Conservation (phyloP, 495 filamentous ascomycete species). For the Pyrenula aspistea region DNA sequence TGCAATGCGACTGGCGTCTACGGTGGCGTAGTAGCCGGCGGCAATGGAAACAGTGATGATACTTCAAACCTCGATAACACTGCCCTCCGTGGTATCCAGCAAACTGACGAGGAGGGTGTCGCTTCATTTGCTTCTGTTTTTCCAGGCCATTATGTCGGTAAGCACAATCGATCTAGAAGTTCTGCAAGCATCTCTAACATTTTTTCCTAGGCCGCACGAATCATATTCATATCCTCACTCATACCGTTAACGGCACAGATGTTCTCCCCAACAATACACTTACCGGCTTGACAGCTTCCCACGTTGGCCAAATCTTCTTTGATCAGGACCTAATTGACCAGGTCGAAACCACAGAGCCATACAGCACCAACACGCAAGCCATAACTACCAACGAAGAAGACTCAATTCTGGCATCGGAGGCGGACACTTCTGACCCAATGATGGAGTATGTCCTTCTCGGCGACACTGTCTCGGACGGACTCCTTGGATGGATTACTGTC, state of each 20-base stretch:
- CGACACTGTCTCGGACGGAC: conserved; percentile 30
- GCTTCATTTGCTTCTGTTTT: conserved; percentile 38
- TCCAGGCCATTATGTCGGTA: conserved; percentile 40
- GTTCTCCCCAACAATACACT: conserved; percentile 21
- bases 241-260: conserved; percentile 20
- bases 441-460: conserved; percentile 43
- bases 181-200: not conserved
- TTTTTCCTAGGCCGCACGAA: conserved; percentile 12
- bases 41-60: conserved; percentile 33
- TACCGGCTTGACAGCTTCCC: conserved; percentile 20
- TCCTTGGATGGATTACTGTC: conserved; percentile 33
- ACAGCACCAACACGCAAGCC: conserved; percentile 39
- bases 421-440: conserved; percentile 42
- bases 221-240: conserved; percentile 27
- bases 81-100: conserved; percentile 38
- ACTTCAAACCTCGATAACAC: conserved; percentile 28
- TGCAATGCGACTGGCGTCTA: conserved; percentile 44
- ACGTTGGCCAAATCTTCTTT: conserved; percentile 55
- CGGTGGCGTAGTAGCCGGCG: conserved; percentile 38
- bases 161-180: not conserved
- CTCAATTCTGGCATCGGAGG: conserved; percentile 30
- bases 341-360: conserved; percentile 36
- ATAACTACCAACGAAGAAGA: conserved; percentile 42
- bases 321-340: conserved; percentile 36
- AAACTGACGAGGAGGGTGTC: conserved; percentile 35